Base-by-base conservation (phyloP, 2,329 filamentous ascomycete species). In the Penicillium sp. region DNA sequence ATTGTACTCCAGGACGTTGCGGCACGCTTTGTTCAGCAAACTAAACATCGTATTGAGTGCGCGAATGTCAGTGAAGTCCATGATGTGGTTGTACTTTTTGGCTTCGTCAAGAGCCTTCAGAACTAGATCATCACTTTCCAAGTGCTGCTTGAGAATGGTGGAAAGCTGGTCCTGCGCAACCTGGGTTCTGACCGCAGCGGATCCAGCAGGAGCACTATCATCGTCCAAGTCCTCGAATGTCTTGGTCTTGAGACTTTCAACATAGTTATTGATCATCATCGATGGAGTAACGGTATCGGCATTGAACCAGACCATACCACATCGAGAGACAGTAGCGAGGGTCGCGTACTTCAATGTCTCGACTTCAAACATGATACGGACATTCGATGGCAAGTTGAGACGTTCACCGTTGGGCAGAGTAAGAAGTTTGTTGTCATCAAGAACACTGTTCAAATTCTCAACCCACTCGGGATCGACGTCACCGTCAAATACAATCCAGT, bases 291-390 rank as follows among this genome's bases (percentile, higher is more conserved):
- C 93, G 26, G 92, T 97, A 68, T 99, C 95, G 65, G 96, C 93
- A 69, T 91, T 99, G 76, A 97, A 99, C 94, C 94, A 99, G 13
- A 99, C 95, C 94, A 99, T 99, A 81, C 94, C 94, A 71, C 94
- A 99, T 76, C 94, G 91, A 85, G 89, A 95, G 68, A 99, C 94
- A n/a, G 94, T 99, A 51, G 94, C 94, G 42, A 99, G 83, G 0
- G 94, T 99, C 34, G 94, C 94, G 70, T 99, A 99, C 70, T 95
- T 96, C 54, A 99, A 80, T 3, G 87, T 97, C 76, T 99, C 95
- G 33, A 99, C 94, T 77, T 99, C 94, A 67, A 99, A 99, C 92
- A 99, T 96, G 74, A 99, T 95, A 62, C 95, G 90, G 24, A 99
- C 94, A 67, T 99, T 99, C 2, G 88, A 68, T 4, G 94, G 95